Conservation (phyloP, 352 stramenopile genomes). For the Pythium myriotylum region DNA sequence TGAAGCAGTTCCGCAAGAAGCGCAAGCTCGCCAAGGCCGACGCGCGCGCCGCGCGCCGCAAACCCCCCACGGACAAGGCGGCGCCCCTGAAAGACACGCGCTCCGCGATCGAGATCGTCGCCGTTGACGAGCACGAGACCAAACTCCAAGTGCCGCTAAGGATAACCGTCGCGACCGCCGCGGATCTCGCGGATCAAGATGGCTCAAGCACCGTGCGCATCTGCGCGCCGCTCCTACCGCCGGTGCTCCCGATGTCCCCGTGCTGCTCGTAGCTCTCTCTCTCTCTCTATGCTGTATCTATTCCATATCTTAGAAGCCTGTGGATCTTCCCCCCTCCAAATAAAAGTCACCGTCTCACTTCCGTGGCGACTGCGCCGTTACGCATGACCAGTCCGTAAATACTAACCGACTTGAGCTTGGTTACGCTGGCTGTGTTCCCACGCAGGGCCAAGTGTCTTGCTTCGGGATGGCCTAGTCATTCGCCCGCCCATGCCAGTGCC, state of each 20-base stretch:
- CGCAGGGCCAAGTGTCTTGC: no score
- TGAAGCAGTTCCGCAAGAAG: slow-evolving; percentile 28
- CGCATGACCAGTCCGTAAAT: background rate
- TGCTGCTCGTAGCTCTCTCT: slow-evolving; percentile 14
- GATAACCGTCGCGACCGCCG: slow-evolving; percentile 8
- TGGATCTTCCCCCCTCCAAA: slow-evolving; percentile 5
- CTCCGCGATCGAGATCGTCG: background rate
- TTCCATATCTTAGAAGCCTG: slow-evolving; percentile 6
- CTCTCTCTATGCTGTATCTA: background rate
- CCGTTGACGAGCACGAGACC: background rate
- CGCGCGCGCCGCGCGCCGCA: background rate
- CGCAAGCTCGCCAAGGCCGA: slow-evolving; percentile 22
- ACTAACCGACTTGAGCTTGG: no score
- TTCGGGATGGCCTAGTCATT: background rate
- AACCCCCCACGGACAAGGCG: background rate
- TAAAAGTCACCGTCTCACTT: background rate
- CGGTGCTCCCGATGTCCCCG: slow-evolving; percentile 18
- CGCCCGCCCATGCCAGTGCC: slow-evolving; percentile 21
- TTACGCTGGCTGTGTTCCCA: no score
- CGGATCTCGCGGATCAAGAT: background rate
- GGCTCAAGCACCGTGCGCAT: background rate
- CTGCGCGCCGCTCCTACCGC: slow-evolving; percentile 1
- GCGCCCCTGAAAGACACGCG: background rate
- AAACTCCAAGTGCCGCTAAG: slow-evolving; percentile 5
- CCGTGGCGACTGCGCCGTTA: background rate